These are phyloP conservation scores for Aspergillus ellipticus DNA, from an alignment of 495 filamentous ascomycete species.

Conservation along the genomic window DNA sequence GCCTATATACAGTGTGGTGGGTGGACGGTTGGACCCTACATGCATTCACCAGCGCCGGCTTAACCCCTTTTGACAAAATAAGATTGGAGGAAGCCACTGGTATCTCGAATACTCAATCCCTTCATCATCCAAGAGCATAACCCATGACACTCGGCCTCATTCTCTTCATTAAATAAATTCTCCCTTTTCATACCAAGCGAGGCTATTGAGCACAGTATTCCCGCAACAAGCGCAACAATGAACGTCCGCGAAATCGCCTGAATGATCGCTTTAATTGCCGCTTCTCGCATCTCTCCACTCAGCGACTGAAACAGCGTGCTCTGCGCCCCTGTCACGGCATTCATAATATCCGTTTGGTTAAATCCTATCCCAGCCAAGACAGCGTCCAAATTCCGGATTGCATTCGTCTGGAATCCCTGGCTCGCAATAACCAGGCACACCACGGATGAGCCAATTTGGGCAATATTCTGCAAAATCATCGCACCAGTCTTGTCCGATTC, in stretches of 20 bases:
- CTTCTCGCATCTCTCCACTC: background rate
- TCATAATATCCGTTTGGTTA: background rate
- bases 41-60: too few relatives aligned
- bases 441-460: constrained; percentile 11
- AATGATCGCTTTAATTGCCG: background rate
- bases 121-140: too few relatives aligned
- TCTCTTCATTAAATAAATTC: background rate
- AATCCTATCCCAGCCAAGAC: background rate
- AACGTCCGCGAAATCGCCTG: background rate
- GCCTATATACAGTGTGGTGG: too few relatives aligned
- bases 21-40: too few relatives aligned
- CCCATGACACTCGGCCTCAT: too few relatives aligned
- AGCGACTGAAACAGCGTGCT: background rate
- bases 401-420: constrained; percentile 9
- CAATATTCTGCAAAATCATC: constrained; percentile 6
- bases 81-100: too few relatives aligned
- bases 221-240: background rate
- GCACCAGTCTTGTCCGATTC: constrained; percentile 7
- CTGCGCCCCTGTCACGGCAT: background rate
- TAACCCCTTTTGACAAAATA: too few relatives aligned
- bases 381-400: background rate
- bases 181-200: background rate
- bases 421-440: constrained; percentile 10
- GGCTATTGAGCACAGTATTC: background rate
- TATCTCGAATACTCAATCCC: too few relatives aligned